These are phyloP conservation scores for Pyrenochaeta sp. DNA, from an alignment of 2,329 filamentous ascomycete genomes.

Conservation along the genomic window DNA sequence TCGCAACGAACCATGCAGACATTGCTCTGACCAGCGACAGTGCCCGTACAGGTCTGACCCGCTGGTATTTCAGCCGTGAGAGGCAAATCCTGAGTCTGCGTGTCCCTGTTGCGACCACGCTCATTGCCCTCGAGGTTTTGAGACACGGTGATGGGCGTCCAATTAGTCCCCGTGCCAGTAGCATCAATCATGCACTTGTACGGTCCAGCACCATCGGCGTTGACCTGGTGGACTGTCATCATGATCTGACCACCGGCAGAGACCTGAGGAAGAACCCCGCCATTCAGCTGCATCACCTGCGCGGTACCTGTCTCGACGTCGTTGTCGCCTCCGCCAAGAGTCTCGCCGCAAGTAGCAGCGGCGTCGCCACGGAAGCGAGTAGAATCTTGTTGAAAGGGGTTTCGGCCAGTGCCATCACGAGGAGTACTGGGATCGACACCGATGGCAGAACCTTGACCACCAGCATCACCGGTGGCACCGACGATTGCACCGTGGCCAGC, in stretches of 20 bases:
- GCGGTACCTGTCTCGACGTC: conserved; percentile 64
- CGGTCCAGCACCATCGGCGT: conserved; percentile 71
- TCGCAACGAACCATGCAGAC: conserved; percentile 71
- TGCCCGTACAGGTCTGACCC: conserved; percentile 66
- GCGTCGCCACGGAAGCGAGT: conserved; percentile 67
- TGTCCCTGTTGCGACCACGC: conserved; percentile 54
- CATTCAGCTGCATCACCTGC: conserved; percentile 66
- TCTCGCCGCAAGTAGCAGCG: conserved; percentile 66
- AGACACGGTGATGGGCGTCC: conserved; percentile 64
- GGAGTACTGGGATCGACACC: conserved; percentile 66
- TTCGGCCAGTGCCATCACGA: conserved; percentile 67
- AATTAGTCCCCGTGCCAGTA: conserved; percentile 65
- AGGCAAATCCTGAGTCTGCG: conserved; percentile 50
- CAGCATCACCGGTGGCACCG: conserved; percentile 64
- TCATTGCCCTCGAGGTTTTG: conserved; percentile 62
- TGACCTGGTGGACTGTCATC: conserved; percentile 74
- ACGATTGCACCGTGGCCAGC: conserved; percentile 70
- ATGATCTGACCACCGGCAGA: conserved; percentile 63
- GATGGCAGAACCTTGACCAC: conserved; percentile 60
- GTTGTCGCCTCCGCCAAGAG: conserved; percentile 65
- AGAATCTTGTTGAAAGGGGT: conserved; percentile 70
- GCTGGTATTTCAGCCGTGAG: conserved; percentile 67
- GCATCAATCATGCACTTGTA: conserved; percentile 72
- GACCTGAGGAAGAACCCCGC: conserved; percentile 66
- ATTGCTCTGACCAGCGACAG: conserved; percentile 65